Evolutionary conservation across 2,329 filamentous ascomycete genomes (phyloP).

Genomic region (Exophiala oligosperma): DNA sequence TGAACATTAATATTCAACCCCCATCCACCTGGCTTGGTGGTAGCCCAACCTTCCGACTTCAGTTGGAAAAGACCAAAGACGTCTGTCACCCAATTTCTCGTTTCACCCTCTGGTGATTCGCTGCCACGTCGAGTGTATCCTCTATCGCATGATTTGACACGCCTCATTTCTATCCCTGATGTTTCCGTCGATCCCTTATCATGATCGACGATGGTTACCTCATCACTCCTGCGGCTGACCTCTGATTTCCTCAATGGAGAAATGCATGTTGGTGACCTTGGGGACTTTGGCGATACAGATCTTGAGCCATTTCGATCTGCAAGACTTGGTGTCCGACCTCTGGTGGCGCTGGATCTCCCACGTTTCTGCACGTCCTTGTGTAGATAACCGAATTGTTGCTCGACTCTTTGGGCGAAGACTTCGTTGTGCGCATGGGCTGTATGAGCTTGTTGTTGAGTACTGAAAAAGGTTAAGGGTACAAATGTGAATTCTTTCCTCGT

Average conservation of each 20-base stretch:
- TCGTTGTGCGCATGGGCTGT: conserved; percentile 56
- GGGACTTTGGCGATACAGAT: conserved; percentile 2
- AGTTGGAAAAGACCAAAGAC: conserved; percentile 16
- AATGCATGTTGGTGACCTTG: conserved; percentile 3
- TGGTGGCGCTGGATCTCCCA: background rate
- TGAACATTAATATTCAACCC: conserved; percentile 15
- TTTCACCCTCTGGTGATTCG: background rate
- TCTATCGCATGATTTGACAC: background rate
- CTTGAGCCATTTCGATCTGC: background rate
- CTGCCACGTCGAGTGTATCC: background rate
- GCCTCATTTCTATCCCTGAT: conserved; percentile 11
- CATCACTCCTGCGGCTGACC: conserved; percentile 14
- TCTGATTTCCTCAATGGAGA: conserved; percentile 5
- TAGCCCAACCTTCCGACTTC: conserved; percentile 14
- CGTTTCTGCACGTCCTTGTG: background rate
- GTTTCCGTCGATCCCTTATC: conserved; percentile 7
- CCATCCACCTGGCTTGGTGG: conserved; percentile 4
- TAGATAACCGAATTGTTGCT: conserved; percentile 58
- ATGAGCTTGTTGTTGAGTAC: conserved; percentile 64
- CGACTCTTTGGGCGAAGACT: conserved; percentile 60
- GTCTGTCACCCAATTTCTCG: conserved; percentile 20
- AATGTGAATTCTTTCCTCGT: conserved; percentile 57
- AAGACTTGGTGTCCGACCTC: conserved; percentile 5
- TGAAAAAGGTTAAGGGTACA: conserved; percentile 65
- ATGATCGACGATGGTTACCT: conserved; percentile 13